Percentiles rank a stretch among this genome's conserved stretches.
These are phyloP conservation scores for Talaromyces trachyspermus DNA, from an alignment of 495 filamentous ascomycete species.

Conservation along the genomic window DNA sequence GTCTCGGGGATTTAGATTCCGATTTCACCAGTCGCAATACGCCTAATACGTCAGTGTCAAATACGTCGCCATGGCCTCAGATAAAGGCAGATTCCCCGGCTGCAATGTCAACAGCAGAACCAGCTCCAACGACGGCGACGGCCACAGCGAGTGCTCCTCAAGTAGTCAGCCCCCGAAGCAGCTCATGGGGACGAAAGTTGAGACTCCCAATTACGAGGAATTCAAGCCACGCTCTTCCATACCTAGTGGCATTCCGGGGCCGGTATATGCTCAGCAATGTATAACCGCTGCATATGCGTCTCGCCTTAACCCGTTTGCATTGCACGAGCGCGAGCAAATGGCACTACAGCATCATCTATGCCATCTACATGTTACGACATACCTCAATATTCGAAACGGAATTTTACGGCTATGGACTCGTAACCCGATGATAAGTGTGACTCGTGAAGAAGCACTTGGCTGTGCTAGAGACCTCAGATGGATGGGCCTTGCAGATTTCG, in stretches of 20 bases:
- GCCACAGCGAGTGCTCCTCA: slow-evolving; percentile 4
- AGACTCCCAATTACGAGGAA: slow-evolving; percentile 19
- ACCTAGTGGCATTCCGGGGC: slow-evolving; percentile 60
- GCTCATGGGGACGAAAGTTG: neutral
- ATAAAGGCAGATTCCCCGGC: slow-evolving; percentile 28
- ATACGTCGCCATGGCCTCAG: slow-evolving; percentile 17
- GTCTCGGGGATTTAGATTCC: slow-evolving; percentile 13
- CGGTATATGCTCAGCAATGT: slow-evolving; percentile 80
- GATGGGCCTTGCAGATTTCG: slow-evolving; percentile 81
- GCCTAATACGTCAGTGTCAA: slow-evolving; percentile 24
- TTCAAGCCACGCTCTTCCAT: slow-evolving; percentile 69
- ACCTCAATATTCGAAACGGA: slow-evolving; percentile 93
- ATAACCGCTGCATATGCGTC: slow-evolving; percentile 83
- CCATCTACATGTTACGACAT: slow-evolving; percentile 86
- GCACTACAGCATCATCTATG: slow-evolving; percentile 75
- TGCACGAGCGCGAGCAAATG: slow-evolving; percentile 80
- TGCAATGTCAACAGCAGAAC: slow-evolving; percentile 11
- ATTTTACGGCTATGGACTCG: slow-evolving; percentile 85
- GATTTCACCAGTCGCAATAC: slow-evolving; percentile 17
- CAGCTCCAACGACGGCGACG: slow-evolving; percentile 13
- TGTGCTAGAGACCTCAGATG: slow-evolving; percentile 88
- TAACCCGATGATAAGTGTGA: slow-evolving; percentile 83
- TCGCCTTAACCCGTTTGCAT: slow-evolving; percentile 77
- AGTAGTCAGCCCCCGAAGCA: slow-evolving; percentile 11
- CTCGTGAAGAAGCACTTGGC: slow-evolving; percentile 80